phyloP scores from a whole-genome alignment of 345 rosid species.

The Ceriops decandra region DNA sequence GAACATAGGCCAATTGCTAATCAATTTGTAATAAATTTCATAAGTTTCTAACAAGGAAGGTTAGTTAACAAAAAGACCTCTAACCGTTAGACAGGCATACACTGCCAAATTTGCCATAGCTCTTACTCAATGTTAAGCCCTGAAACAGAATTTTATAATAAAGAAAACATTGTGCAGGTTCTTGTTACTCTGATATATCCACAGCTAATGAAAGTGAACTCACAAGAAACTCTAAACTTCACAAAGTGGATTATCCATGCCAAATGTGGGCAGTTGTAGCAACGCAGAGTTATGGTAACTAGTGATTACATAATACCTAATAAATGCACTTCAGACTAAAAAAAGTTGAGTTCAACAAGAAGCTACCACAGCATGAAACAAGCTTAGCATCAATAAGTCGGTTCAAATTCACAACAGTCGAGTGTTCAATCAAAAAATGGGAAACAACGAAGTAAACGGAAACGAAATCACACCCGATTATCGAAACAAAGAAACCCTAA shows the following conservation, averaged over 20 bases:
- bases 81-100: no score
- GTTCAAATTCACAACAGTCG: not conserved
- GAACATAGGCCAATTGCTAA: no score
- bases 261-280: not conserved
- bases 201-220: not conserved
- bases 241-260: not conserved
- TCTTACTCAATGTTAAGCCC: no score
- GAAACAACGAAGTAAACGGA: not conserved
- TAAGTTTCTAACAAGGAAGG: no score
- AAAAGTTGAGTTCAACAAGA: not conserved
- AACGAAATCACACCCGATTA: not conserved
- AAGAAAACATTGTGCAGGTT: no score
- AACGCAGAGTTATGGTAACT: not conserved
- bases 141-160: no score
- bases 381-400: not conserved
- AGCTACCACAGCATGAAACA: not conserved
- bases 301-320: not conserved
- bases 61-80: no score
- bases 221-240: not conserved
- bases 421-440: not conserved
- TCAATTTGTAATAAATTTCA: no score
- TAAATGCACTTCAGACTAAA: not conserved
- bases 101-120: no score
- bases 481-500: not conserved
- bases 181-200: no score